Evolutionary conservation across 2,329 filamentous ascomycete species (phyloP).

Genomic region (Teratosphaeria zuluensis): DNA sequence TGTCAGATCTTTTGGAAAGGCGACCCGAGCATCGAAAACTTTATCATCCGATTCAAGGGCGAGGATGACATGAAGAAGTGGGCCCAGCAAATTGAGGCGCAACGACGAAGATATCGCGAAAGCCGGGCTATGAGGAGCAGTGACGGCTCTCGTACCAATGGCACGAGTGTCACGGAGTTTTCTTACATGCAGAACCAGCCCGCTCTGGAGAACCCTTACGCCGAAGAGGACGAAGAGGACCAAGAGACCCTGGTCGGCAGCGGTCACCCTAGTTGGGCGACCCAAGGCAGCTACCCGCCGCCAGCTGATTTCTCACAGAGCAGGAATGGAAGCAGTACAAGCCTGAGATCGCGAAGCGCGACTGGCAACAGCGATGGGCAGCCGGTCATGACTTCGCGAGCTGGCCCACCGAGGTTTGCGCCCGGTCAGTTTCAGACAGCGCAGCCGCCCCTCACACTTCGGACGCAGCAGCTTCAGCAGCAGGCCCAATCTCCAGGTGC

Average conservation of each 20-base stretch:
- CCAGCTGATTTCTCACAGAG: constrained; percentile 44
- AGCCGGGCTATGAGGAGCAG: constrained; percentile 29
- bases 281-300: constrained; percentile 22
- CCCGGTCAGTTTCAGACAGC: constrained; percentile 1
- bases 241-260: constrained; percentile 33
- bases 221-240: constrained; percentile 46
- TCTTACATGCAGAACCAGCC: constrained; percentile 64
- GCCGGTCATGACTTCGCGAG: neutral
- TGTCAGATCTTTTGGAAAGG: constrained; percentile 99
- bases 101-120: constrained; percentile 47
- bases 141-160: constrained; percentile 5
- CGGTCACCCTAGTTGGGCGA: constrained; percentile 8
- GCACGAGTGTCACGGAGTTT: constrained; percentile 61
- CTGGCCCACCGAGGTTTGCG: neutral
- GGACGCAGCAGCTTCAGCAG: constrained; percentile 40
- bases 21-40: constrained; percentile 89
- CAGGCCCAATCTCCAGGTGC: constrained; percentile 47
- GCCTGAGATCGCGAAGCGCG: constrained; percentile 63
- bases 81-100: constrained; percentile 67
- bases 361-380: constrained; percentile 55
- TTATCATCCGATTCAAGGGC: constrained; percentile 84
- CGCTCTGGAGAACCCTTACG: constrained; percentile 72
- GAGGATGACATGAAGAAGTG: constrained; percentile 93
- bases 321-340: constrained; percentile 64
- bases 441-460: constrained; percentile 55